phyloP scores from a whole-genome alignment of 2,329 filamentous ascomycete genomes.

The Metarhizium guizhouense region DNA sequence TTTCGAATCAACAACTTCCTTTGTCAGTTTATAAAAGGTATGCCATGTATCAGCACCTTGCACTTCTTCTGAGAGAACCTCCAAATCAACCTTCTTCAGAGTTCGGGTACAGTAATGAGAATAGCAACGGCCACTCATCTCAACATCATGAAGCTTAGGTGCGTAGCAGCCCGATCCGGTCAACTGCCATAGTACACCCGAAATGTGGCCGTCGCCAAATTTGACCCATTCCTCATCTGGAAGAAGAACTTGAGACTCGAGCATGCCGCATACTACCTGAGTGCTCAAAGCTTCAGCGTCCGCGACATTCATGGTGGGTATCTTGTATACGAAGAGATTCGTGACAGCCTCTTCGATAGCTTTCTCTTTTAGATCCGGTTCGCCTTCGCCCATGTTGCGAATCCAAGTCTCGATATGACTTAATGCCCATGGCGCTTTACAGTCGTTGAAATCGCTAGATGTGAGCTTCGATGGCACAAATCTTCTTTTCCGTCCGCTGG shows the following conservation, averaged over 20 bases:
- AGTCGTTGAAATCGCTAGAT: conserved; percentile 72
- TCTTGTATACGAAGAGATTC: conserved; percentile 84
- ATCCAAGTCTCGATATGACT: conserved; percentile 84
- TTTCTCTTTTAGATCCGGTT: conserved; percentile 76
- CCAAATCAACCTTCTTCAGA: conserved; percentile 85
- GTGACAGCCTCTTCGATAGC: conserved; percentile 82
- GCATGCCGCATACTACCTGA: conserved; percentile 72
- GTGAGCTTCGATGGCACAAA: conserved; percentile 82
- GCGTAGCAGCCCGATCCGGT: conserved; percentile 90
- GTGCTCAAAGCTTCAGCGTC: conserved; percentile 84
- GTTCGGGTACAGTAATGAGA: conserved; percentile 90
- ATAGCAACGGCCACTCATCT: conserved; percentile 73
- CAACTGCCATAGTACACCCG: conserved; percentile 87
- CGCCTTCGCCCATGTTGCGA: conserved; percentile 80
- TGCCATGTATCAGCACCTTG: conserved; percentile 73
- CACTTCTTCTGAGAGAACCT: conserved; percentile 60
- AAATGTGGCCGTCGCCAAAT: conserved; percentile 70
- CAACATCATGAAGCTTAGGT: conserved; percentile 65
- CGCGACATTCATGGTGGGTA: conserved; percentile 96
- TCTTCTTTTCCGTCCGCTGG: conserved; percentile 67
- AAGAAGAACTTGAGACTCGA: conserved; percentile 65
- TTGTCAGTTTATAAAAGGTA: conserved; percentile 76
- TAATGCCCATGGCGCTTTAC: conserved; percentile 84
- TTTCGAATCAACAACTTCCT: conserved; percentile 61
- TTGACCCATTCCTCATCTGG: conserved; percentile 98